phyloP scores from a whole-genome alignment of 768 basidiomycete species.

The Dentipellis fragilis region DNA sequence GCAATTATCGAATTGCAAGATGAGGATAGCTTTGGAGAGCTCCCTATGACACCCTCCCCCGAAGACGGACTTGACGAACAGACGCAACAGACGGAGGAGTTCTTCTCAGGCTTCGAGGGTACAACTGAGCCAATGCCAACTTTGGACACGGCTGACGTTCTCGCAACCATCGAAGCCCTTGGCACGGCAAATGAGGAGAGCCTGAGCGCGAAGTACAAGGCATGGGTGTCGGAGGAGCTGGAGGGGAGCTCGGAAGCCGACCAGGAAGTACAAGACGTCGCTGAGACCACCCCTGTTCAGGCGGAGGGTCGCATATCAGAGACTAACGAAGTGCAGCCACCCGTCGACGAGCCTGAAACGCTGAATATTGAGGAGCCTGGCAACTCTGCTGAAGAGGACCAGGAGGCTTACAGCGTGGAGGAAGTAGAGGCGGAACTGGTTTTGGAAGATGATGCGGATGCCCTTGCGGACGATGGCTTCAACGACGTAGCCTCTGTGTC shows the following conservation, averaged over 20 bases:
- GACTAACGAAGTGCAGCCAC: too few species aligned
- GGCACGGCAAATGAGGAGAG: background rate
- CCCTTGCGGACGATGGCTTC: too few species aligned
- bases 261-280: background rate
- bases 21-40: constrained; percentile 11
- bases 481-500: background rate
- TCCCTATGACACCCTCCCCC: constrained; percentile 10
- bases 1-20: constrained; percentile 7
- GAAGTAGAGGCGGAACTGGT: background rate
- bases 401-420: background rate
- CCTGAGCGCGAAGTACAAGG: background rate
- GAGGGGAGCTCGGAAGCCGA: background rate
- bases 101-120: background rate
- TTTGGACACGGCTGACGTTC: background rate
- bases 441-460: background rate
- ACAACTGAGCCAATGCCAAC: background rate
- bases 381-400: background rate
- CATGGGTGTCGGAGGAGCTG: background rate
- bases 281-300: too few species aligned
- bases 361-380: background rate
- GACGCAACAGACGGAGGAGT: constrained; percentile 1
- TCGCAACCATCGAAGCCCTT: background rate
- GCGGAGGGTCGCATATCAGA: too few species aligned
- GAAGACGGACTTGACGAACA: background rate
- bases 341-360: background rate